A percentile compares a stretch with the other conserved stretches of the same genome.
phyloP scores from a whole-genome alignment of 805 yeast genomes.

The Myxozyma monticola region DNA sequence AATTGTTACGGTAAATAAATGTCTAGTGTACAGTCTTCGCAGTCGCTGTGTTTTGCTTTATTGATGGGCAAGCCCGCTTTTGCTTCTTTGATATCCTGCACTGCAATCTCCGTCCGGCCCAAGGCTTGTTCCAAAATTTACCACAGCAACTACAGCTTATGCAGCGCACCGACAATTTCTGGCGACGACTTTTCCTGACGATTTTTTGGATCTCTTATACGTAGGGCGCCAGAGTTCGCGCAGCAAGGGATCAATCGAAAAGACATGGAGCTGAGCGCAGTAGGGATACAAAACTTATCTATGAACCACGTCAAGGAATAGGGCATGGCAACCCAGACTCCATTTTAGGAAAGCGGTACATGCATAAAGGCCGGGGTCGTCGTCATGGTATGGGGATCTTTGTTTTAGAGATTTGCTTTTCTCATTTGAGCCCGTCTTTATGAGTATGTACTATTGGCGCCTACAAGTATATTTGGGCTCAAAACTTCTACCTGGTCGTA shows the following conservation, averaged over 20 bases:
- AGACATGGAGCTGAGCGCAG: conserved; percentile 95
- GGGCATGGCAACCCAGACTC: conserved; percentile 95
- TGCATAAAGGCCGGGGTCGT: too few species aligned
- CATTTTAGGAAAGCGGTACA: too few species aligned
- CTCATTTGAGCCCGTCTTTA: too few species aligned
- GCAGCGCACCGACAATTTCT: conserved; percentile 85
- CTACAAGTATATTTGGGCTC: too few species aligned
- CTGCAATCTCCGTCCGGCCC: conserved; percentile 66
- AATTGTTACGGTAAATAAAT: conserved; percentile 55
- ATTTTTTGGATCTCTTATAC: conserved; percentile 79
- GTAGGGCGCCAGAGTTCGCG: conserved; percentile 86
- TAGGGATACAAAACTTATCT: conserved; percentile 85
- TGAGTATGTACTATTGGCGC: too few species aligned
- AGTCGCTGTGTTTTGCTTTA: conserved; percentile 76
- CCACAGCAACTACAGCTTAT: conserved; percentile 84
- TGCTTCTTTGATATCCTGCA: conserved; percentile 72
- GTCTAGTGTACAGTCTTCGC: conserved; percentile 80
- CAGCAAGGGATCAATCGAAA: conserved; percentile 85
- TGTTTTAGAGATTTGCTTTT: too few species aligned
- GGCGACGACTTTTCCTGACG: conserved; percentile 74
- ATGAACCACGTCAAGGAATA: conserved; percentile 97
- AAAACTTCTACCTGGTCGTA: too few species aligned
- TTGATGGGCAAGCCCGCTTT: conserved; percentile 87
- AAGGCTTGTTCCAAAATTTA: conserved; percentile 77
- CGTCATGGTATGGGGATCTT: too few species aligned